phyloP scores from a whole-genome alignment of 23 red algal species.

The Chondrus crispus region DNA sequence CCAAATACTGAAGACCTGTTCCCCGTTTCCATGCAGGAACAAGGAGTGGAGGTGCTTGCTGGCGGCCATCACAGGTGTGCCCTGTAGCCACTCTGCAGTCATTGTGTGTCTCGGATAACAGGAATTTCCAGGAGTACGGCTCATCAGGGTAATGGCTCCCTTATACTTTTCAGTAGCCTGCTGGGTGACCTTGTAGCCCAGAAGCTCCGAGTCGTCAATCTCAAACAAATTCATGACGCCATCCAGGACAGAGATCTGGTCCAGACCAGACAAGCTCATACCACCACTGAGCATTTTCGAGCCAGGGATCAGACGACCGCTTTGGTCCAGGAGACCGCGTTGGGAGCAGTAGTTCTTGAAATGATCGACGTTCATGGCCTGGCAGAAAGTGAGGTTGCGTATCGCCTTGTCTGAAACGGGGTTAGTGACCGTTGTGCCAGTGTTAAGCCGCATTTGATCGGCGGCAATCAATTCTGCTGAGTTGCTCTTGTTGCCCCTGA shows the following conservation, averaged over 20 bases:
- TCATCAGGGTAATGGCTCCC: constrained; percentile 19
- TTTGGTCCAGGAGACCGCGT: background rate
- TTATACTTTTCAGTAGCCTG: background rate
- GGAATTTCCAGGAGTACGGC: background rate
- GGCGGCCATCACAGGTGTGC: background rate
- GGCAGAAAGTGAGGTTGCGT: constrained; percentile 20
- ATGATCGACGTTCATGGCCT: constrained; percentile 35
- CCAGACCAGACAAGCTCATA: constrained; percentile 25
- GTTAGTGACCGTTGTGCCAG: background rate
- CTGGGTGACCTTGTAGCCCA: constrained; percentile 27
- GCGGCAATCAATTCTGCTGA: background rate
- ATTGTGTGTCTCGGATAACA: constrained; percentile 3
- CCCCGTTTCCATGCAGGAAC: constrained; percentile 22
- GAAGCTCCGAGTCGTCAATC: background rate
- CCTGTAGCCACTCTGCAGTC: constrained; percentile 37
- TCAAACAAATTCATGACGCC: constrained; percentile 45
- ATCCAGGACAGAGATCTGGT: constrained; percentile 14
- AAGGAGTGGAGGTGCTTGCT: constrained; percentile 19
- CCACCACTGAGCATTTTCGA: constrained; percentile 35
- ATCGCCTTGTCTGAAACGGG: background rate
- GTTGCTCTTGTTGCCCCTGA: background rate
- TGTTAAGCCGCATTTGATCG: constrained; percentile 17
- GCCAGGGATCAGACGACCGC: background rate
- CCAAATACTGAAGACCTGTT: constrained; percentile 25
- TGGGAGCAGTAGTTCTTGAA: background rate